Conservation (phyloP, 78 protist species). For the Paratrimastix pyriformis region DNA sequence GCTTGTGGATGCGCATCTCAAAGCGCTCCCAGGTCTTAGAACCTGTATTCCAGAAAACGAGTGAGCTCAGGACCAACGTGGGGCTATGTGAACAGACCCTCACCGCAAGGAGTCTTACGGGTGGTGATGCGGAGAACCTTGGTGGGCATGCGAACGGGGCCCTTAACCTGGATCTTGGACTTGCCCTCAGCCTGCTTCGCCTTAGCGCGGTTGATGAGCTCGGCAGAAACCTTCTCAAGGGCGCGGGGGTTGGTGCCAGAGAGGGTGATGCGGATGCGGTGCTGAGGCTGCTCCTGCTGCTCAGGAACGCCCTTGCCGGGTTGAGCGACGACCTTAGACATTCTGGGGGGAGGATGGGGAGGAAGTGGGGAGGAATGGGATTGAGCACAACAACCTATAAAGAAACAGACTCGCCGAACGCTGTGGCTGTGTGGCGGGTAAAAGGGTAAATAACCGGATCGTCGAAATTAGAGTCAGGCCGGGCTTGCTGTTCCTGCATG, state of each 20-base stretch:
- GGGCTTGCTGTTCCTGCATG: too few species aligned
- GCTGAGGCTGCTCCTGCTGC: not conserved
- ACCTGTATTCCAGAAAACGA: conserved; percentile 15
- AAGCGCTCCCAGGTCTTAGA: conserved; percentile 98
- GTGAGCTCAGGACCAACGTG: not conserved
- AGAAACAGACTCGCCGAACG: too few species aligned
- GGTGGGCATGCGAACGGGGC: conserved; percentile 99
- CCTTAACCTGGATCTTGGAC: conserved; percentile 63
- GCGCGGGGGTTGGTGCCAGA: conserved; percentile 76
- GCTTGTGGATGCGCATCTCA: conserved; percentile 99
- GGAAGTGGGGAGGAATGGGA: too few species aligned
- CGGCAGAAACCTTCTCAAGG: conserved; percentile 91
- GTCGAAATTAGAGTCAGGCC: too few species aligned
- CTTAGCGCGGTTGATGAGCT: conserved; percentile 79
- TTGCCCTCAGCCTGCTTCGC: too few species aligned
- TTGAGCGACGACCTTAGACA: too few species aligned
- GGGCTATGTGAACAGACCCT: conserved; percentile 62
- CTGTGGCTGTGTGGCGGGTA: too few species aligned
- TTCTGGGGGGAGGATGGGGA: too few species aligned
- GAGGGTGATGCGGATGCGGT: conserved; percentile 86
- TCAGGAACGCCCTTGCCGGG: too few species aligned
- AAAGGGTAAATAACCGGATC: too few species aligned
- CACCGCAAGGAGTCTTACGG: conserved; percentile 99
- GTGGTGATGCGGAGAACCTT: conserved; percentile 88
- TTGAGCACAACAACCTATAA: too few species aligned